Conservation (phyloP, 306 rosid genomes). For the Acacia crassicarpa region DNA sequence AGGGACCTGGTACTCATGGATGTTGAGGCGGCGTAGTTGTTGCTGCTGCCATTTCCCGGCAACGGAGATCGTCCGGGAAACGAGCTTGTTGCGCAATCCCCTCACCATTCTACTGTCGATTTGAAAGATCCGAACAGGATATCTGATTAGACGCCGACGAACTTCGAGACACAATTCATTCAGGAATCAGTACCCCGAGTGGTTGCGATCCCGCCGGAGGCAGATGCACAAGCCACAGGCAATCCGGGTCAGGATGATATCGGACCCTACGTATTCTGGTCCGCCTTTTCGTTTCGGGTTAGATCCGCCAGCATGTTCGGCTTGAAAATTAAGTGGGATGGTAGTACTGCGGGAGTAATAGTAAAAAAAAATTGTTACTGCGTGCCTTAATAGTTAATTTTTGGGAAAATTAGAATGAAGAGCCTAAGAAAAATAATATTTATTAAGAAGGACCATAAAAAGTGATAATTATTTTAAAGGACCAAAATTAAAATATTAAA, state of each 20-base stretch:
- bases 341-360: no score
- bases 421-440: no score
- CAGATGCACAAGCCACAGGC: no score
- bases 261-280: neutral
- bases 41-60: conserved; percentile 95
- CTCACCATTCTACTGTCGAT: conserved; percentile 58
- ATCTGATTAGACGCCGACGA: neutral
- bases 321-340: neutral
- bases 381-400: no score
- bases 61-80: conserved; percentile 84
- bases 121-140: neutral
- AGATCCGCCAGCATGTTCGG: neutral
- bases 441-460: no score
- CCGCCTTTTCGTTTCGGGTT: neutral
- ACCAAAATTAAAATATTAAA: no score
- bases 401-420: no score
- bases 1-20: conserved; percentile 96
- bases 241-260: neutral
- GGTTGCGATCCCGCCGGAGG: neutral
- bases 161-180: neutral
- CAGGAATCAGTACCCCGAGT: neutral
- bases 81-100: conserved; percentile 71
- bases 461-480: no score
- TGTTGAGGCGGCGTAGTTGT: conserved; percentile 98
- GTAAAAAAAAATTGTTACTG: no score